A percentile compares a stretch with the other conserved stretches of the same genome.
These are phyloP conservation scores for Sclerotinia trifoliorum DNA, from an alignment of 2,329 filamentous ascomycete genomes.

Conservation along the genomic window DNA sequence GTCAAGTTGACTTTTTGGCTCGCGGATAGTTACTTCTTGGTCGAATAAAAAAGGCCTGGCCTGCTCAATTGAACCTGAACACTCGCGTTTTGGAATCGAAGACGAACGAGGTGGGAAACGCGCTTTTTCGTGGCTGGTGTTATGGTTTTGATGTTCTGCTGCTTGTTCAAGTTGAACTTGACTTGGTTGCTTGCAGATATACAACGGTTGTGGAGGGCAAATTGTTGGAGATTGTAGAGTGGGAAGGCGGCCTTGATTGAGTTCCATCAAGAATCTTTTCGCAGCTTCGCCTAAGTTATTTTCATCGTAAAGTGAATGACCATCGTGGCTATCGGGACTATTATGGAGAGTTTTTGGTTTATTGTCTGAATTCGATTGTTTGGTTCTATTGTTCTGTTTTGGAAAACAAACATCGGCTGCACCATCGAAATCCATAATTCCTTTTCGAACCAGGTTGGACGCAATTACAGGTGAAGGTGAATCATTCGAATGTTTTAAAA, in stretches of 20 bases:
- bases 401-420: constrained; percentile 17
- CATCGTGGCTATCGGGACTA: not conserved
- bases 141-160: constrained; percentile 19
- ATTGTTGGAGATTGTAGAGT: constrained; percentile 18
- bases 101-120: constrained; percentile 16
- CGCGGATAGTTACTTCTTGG: not conserved
- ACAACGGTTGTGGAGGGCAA: constrained; percentile 26
- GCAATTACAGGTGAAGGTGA: not conserved
- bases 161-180: constrained; percentile 23
- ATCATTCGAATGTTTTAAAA: not conserved
- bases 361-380: constrained; percentile 17
- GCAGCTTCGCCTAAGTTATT: constrained; percentile 1
- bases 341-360: constrained; percentile 2
- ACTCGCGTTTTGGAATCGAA: constrained; percentile 12
- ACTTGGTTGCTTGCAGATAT: constrained; percentile 29
- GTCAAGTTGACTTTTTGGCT: not conserved
- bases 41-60: not conserved
- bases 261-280: constrained; percentile 17
- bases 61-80: not conserved
- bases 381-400: not conserved
- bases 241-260: constrained; percentile 20
- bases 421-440: constrained; percentile 15
- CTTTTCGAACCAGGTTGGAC: not conserved
- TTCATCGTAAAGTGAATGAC: constrained; percentile 1
- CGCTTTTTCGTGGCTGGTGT: constrained; percentile 17